Evolutionary conservation across 139 green algal genomes (phyloP), one percentile per base, ranked within the genome.

Genomic region (Chlorella sp.): DNA sequence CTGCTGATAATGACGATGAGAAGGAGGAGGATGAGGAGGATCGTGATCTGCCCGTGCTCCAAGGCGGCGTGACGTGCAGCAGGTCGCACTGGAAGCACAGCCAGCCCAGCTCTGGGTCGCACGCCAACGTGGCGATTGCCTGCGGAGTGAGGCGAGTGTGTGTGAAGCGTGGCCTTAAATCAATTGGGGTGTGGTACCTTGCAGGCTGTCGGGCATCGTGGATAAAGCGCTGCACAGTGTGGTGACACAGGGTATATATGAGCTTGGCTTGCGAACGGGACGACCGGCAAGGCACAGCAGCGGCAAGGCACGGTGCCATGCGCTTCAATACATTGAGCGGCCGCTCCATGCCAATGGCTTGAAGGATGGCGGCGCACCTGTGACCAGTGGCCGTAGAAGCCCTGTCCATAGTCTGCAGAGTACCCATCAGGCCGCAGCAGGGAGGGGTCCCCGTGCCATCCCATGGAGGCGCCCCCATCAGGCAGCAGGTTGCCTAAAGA

Each of bases 401-500:
- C 70, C 31, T 69, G 5, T 14, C 70, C 70, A 32, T 51, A 75
- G 59, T 75, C 70, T 36, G 61, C 61, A 17, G 27, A 20, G n/a
- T 63, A 29, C 4, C 17, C 55, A 29, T n/a, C 55, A 4, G 55
- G 60, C 2, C 32, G 23, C 20, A 75, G 32, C 27, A 75, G 26
- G 1, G 70, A 33, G 2, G 33, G 55, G 33, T 69, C 59, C 2
- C 32, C 59, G 26, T 75, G 70, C 29, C 65, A 67, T 5, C 70
- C 70, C 70, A 75, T 75, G 33, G 50, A 69, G 32, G 70, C 5
- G 26, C 59, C 59, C 23, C 70, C 70, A 42, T 62, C 20, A 24
- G 70, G 70, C 60, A 49, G 29, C 32, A 75, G 69, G 60, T 75
- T 75, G n/a, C 33, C 36, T n/a, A 75, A 3, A 29, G 29, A 60